Percentiles rank a stretch among this genome's conserved stretches.
phyloP scores from a whole-genome alignment of 768 basidiomycete genomes.

The Podaxis sp. region DNA sequence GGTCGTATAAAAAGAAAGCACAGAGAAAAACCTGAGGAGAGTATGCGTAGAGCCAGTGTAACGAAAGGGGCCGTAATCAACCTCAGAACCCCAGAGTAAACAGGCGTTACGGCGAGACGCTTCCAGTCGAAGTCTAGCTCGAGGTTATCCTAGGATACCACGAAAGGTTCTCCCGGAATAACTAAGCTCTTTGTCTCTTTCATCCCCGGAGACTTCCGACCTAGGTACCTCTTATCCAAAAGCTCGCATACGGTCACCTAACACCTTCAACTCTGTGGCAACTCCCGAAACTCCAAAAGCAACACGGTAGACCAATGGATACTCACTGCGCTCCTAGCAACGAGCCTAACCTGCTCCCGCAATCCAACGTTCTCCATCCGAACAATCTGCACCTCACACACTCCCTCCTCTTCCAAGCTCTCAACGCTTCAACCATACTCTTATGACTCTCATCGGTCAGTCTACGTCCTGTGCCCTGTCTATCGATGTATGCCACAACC shows the following conservation, averaged over 20 bases:
- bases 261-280: neutral
- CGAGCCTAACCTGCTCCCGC: slow-evolving; percentile 22
- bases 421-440: slow-evolving; percentile 24
- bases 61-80: neutral
- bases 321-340: slow-evolving; percentile 26
- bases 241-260: neutral
- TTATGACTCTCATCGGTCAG: slow-evolving; percentile 23
- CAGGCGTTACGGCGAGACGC: neutral
- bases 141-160: neutral
- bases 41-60: neutral
- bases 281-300: neutral
- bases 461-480: slow-evolving; percentile 40
- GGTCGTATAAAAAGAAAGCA: neutral
- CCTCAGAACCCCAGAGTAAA: neutral
- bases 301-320: neutral
- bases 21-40: neutral
- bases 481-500: slow-evolving; percentile 57
- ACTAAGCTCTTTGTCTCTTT: neutral
- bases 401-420: slow-evolving; percentile 21
- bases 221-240: neutral
- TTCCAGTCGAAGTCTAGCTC: neutral
- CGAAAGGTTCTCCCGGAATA: neutral
- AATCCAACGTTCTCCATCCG: slow-evolving; percentile 23
- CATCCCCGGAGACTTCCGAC: neutral
- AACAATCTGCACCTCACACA: slow-evolving; percentile 23